A percentile compares a stretch with the other conserved stretches of the same genome.
Conservation (phyloP, 2,329 filamentous ascomycete species). For the Claviceps africana region DNA sequence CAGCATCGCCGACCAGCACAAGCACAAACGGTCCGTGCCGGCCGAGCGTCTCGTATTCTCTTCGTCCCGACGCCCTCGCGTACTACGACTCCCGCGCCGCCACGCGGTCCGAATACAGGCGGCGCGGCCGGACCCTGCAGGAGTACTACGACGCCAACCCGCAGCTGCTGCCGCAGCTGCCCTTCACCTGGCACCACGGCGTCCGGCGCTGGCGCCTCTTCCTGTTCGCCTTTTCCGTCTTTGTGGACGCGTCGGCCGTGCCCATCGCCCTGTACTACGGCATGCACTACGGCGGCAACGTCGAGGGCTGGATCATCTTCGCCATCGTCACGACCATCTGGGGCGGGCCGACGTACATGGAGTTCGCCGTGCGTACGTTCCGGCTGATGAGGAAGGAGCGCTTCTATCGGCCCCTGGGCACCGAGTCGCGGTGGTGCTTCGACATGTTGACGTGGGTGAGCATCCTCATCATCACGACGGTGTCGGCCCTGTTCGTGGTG, state of each 20-base stretch:
- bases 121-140: conserved; percentile 21
- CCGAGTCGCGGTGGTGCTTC: conserved; percentile 31
- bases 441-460: conserved; percentile 35
- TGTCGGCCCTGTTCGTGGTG: conserved; percentile 36
- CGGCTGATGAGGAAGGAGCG: conserved; percentile 34
- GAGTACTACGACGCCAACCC: conserved; percentile 27
- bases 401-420: conserved; percentile 36
- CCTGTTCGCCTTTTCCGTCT: conserved; percentile 32
- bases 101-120: conserved; percentile 20
- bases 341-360: conserved; percentile 39
- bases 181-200: conserved; percentile 28
- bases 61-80: conserved; percentile 18
- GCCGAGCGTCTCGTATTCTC: conserved; percentile 22
- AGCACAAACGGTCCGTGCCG: conserved; percentile 6
- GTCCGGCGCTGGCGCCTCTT: conserved; percentile 29
- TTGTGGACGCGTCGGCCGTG: conserved; percentile 28
- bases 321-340: conserved; percentile 41
- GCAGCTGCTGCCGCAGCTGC: conserved; percentile 23
- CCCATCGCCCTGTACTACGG: conserved; percentile 40
- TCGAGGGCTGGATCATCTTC: conserved; percentile 30
- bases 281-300: conserved; percentile 26
- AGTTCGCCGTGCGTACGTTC: conserved; percentile 34
- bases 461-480: conserved; percentile 31
- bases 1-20: neutral
- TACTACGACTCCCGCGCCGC: conserved; percentile 28